Evolutionary conservation across 2,329 filamentous ascomycete genomes (phyloP).

Genomic region (Fusarium circinatum): DNA sequence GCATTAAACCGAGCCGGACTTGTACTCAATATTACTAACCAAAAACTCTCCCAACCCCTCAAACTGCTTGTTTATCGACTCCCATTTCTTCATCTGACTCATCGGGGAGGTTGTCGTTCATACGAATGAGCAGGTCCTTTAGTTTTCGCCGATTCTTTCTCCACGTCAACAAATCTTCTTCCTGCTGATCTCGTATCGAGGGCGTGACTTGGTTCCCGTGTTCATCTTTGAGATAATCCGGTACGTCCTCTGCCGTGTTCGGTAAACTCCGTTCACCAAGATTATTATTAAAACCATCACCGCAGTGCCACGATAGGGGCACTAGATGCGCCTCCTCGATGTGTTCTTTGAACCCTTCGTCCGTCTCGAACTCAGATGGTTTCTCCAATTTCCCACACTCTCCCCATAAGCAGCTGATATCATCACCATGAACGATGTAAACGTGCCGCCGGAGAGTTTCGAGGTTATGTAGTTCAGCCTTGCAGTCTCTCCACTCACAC

Average conservation of each 20-base stretch:
- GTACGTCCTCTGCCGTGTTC: conserved; percentile 49
- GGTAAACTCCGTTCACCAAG: conserved; percentile 22
- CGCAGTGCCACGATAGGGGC: conserved; percentile 66
- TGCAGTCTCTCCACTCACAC: conserved; percentile 70
- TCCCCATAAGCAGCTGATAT: conserved; percentile 47
- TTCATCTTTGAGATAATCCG: conserved; percentile 62
- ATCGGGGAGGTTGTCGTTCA: conserved; percentile 59
- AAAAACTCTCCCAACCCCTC: background rate
- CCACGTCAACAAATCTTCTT: conserved; percentile 60
- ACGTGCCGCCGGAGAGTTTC: conserved; percentile 68
- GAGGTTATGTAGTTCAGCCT: conserved; percentile 70
- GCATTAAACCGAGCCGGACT: background rate
- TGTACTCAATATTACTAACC: background rate
- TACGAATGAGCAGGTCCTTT: conserved; percentile 54
- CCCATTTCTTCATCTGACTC: conserved; percentile 50
- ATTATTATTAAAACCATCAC: conserved; percentile 65
- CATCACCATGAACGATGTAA: conserved; percentile 57
- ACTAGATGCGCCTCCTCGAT: conserved; percentile 64
- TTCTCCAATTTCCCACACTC: conserved; percentile 41
- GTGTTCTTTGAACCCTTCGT: conserved; percentile 58
- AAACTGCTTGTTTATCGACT: conserved; percentile 8
- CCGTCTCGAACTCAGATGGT: conserved; percentile 49
- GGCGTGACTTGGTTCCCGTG: conserved; percentile 68
- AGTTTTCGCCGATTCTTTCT: conserved; percentile 58
- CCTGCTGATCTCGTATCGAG: conserved; percentile 60